Evolutionary conservation across 192 early-diverging fungal genomes (phyloP).

Genomic region (Cetraspora pellucida): DNA sequence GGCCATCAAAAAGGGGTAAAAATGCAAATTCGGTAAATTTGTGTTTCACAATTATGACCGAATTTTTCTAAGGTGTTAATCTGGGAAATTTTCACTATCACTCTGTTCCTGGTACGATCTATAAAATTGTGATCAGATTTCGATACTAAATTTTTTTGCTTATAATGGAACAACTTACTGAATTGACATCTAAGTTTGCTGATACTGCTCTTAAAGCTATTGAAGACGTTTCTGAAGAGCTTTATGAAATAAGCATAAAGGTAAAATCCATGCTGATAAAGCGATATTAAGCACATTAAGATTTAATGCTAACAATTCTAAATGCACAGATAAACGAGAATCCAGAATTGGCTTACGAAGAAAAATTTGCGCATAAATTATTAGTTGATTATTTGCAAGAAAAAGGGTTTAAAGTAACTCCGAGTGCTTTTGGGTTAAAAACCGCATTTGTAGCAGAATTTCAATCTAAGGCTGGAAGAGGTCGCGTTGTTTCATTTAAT

Average conservation of each 20-base stretch:
- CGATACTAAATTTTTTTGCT: too few relatives aligned
- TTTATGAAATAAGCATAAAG: constrained; percentile 50
- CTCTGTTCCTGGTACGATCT: too few relatives aligned
- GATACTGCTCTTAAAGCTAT: constrained; percentile 40
- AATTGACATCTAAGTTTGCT: constrained; percentile 32
- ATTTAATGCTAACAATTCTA: too few relatives aligned
- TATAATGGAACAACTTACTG: too few relatives aligned
- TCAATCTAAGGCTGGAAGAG: constrained; percentile 40
- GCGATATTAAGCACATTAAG: too few relatives aligned
- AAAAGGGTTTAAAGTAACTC: constrained; percentile 65
- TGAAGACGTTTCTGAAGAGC: constrained; percentile 42
- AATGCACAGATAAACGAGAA: constrained; percentile 56
- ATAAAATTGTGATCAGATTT: too few relatives aligned
- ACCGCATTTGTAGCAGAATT: constrained; percentile 79
- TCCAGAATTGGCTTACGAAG: constrained; percentile 59
- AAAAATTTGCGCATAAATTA: constrained; percentile 60
- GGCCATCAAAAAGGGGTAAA: too few relatives aligned
- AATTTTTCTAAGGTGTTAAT: too few relatives aligned
- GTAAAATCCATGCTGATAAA: constrained; percentile 19
- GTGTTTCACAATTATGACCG: too few relatives aligned
- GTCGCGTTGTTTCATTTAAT: constrained; percentile 24
- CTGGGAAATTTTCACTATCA: too few relatives aligned
- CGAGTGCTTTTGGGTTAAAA: constrained; percentile 60
- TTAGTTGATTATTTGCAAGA: constrained; percentile 67
- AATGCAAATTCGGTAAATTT: too few relatives aligned